Conservation (phyloP, 2,329 filamentous ascomycete species). For the Fusarium drepaniforme region DNA sequence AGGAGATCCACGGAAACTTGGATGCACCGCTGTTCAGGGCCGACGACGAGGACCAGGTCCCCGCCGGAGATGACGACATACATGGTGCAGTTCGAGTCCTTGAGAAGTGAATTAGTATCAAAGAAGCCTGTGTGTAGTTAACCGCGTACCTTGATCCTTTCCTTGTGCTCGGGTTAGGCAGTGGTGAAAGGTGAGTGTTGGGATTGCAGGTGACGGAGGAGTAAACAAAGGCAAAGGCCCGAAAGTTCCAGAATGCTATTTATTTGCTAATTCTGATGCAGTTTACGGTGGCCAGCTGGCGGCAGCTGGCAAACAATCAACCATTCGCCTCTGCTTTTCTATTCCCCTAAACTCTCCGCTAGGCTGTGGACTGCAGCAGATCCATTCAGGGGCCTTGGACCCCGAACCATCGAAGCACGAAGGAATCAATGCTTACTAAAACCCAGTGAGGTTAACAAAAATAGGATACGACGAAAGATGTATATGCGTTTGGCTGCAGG, state of each 20-base stretch:
- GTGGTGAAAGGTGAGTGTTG: not conserved
- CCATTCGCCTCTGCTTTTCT: not conserved
- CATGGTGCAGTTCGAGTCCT: not conserved
- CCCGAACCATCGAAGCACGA: not conserved
- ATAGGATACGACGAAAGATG: not conserved
- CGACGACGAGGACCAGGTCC: constrained; percentile 5
- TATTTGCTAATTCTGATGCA: not conserved
- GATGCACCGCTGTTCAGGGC: not conserved
- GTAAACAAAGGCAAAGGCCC: not conserved
- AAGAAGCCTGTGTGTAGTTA: not conserved
- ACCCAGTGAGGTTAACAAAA: not conserved
- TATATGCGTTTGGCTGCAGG: not conserved
- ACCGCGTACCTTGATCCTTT: not conserved
- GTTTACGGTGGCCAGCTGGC: not conserved
- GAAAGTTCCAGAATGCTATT: not conserved
- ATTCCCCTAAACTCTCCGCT: no score
- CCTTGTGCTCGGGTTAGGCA: not conserved
- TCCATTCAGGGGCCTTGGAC: not conserved
- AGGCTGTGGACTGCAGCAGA: not conserved
- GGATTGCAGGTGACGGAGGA: not conserved
- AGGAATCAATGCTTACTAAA: not conserved
- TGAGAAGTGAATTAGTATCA: not conserved
- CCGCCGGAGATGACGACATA: not conserved
- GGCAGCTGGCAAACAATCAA: constrained; percentile 1
- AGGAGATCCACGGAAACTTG: not conserved